Evolutionary conservation across 176 grass and related monocot genomes (phyloP), one percentile per base, ranked within the genome.

Genomic region (Cenchrus fungigraminus): DNA sequence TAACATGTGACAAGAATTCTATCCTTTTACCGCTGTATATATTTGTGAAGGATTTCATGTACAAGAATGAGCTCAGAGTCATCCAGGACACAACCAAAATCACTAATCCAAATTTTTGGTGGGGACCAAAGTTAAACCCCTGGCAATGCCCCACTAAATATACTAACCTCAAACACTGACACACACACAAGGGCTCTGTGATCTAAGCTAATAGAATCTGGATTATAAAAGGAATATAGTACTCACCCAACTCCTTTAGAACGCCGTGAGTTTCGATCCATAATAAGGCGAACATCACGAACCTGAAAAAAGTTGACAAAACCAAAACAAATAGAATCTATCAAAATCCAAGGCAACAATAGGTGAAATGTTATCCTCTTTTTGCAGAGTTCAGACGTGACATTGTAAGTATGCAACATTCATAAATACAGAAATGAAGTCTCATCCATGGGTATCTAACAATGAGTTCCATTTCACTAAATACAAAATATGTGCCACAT

Each of bases 221-320:
- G 19, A 44, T 72, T 68, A 43, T 76, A 79, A 68, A 44, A 73
- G 73, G 63, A 58, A 78, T 0, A 4, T 5, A 66, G 19, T 77
- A 42, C 97, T 87, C 82, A 99, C 97, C 97, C 97, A 78, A 99
- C 97, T 83, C 97, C 97, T 95, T 96, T 99, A 37, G 97, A 99
- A 64, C 97, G 97, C 17, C 97, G 86, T 29, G 97, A 96, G 72
- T 94, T 99, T 69, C 97, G 88, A 68, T 99, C 97, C 97, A 99
- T 99, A 46, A 99, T 99, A 59, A 99, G 90, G 69, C 97, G 91
- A 71, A 99, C 97, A 92, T 99, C 97, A 63, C 97, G 93, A 50
- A 99, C 97, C 97, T 99, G 57, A 29, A 89, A 84, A 79, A 43
- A 51, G 72, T 46, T n/a, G 65, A 4, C 45, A 60, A 32, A 68